Percentiles rank a stretch among this genome's conserved stretches.
These are phyloP conservation scores for Furcasterigmium sp. DNA, from an alignment of 2,329 filamentous ascomycete genomes.

Conservation along the genomic window DNA sequence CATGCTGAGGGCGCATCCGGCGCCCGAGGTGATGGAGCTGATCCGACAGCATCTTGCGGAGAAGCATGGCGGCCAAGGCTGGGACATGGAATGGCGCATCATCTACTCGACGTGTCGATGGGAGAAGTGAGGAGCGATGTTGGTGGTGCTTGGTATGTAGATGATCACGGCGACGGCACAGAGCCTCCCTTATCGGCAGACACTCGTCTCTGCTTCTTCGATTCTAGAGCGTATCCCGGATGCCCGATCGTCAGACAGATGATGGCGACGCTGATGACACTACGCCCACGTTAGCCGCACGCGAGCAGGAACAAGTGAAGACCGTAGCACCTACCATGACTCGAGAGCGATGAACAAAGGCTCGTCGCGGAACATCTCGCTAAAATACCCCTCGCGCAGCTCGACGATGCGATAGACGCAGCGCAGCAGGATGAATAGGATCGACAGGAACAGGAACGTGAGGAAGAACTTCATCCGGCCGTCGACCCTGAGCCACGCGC, in stretches of 20 bases:
- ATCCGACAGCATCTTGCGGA: conserved; percentile 29
- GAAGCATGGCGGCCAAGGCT: conserved; percentile 29
- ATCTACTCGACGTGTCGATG: conserved; percentile 12
- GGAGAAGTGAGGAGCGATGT: too few relatives aligned
- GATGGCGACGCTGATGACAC: too few relatives aligned
- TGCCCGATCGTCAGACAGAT: too few relatives aligned
- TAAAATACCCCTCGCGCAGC: conserved; percentile 49
- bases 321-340: conserved; percentile 24
- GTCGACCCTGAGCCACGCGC: conserved; percentile 19
- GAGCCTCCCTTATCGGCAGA: too few relatives aligned
- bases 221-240: too few relatives aligned
- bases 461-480: conserved; percentile 41
- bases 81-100: conserved; percentile 27
- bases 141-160: too few relatives aligned
- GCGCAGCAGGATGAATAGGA: conserved; percentile 49
- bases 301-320: too few relatives aligned
- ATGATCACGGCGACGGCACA: too few relatives aligned
- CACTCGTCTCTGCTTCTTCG: too few relatives aligned
- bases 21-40: conserved; percentile 28
- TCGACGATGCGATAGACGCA: conserved; percentile 56
- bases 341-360: conserved; percentile 37
- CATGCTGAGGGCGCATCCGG: conserved; percentile 23
- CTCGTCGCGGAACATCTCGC: conserved; percentile 39
- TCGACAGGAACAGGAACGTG: conserved; percentile 42
- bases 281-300: too few relatives aligned